Conservation (phyloP, 805 yeast genomes). For the Zygosaccharomyces gambellarensis region DNA sequence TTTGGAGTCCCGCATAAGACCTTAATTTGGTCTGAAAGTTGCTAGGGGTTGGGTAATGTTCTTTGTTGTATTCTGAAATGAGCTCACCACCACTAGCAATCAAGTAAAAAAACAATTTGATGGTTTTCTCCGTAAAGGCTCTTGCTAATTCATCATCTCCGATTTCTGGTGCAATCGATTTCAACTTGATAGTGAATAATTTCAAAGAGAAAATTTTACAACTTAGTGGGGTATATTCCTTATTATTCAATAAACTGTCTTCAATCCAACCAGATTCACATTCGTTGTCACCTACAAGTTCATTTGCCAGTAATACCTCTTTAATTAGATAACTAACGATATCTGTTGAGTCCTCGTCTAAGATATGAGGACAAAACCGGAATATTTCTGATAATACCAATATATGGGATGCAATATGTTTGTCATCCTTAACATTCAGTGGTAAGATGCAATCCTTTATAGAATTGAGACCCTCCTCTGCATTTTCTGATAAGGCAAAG, state of each 20-base stretch:
- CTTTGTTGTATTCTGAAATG: slow-evolving; percentile 40
- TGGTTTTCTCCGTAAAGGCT: slow-evolving; percentile 53
- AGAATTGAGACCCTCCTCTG: slow-evolving; percentile 38
- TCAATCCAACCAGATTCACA: slow-evolving; percentile 44
- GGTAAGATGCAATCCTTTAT: slow-evolving; percentile 48
- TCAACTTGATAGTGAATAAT: slow-evolving; percentile 56
- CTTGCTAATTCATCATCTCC: slow-evolving; percentile 38
- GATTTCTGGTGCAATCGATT: slow-evolving; percentile 32
- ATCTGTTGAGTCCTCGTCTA: slow-evolving; percentile 52
- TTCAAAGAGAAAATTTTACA: slow-evolving; percentile 52
- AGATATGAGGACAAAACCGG: slow-evolving; percentile 41
- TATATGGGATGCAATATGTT: slow-evolving; percentile 49
- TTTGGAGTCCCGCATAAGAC: slow-evolving; percentile 58
- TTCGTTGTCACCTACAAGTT: slow-evolving; percentile 30
- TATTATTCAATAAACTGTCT: slow-evolving; percentile 41
- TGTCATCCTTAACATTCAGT: slow-evolving; percentile 35
- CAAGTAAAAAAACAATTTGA: slow-evolving; percentile 61
- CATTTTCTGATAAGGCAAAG: slow-evolving; percentile 43
- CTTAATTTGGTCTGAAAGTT: slow-evolving; percentile 57
- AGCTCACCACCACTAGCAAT: slow-evolving; percentile 78
- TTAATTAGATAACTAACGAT: slow-evolving; percentile 58
- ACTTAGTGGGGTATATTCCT: slow-evolving; percentile 34
- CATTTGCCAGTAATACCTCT: slow-evolving; percentile 54
- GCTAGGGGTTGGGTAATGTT: slow-evolving; percentile 56
- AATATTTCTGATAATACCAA: slow-evolving; percentile 58